Evolutionary conservation across 108 stramenopile species (phyloP).

Genomic region (Aurantiochytrium sp.): DNA sequence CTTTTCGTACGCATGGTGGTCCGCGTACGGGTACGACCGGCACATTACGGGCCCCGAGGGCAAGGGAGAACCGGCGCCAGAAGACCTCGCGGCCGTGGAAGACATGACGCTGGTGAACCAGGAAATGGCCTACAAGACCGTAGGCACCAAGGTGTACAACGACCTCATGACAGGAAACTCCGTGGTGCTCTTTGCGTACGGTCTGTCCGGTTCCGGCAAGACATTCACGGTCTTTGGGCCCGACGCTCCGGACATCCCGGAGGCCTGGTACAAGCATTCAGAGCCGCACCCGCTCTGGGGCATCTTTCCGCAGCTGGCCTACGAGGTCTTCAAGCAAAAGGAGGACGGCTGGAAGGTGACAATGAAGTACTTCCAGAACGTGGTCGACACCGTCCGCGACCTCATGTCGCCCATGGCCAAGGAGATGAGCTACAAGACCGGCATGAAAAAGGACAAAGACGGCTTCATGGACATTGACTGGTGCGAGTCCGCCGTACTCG

Average conservation of each 20-base stretch:
- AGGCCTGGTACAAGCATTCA: slow-evolving; percentile 65
- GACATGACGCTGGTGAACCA: slow-evolving; percentile 35
- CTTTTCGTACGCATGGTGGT: slow-evolving; percentile 62
- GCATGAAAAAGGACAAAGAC: slow-evolving; percentile 62
- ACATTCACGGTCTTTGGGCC: slow-evolving; percentile 68
- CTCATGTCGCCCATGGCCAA: slow-evolving; percentile 58
- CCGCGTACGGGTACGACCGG: slow-evolving; percentile 46
- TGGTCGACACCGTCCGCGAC: slow-evolving; percentile 64
- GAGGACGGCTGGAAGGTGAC: slow-evolving; percentile 65
- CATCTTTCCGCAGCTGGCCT: slow-evolving; percentile 55
- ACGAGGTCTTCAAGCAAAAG: slow-evolving; percentile 60
- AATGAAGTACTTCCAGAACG: slow-evolving; percentile 70
- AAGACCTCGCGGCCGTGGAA: neutral
- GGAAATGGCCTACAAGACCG: slow-evolving; percentile 35
- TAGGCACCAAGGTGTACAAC: slow-evolving; percentile 43
- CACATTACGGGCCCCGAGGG: slow-evolving; percentile 31
- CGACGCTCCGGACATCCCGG: slow-evolving; percentile 46
- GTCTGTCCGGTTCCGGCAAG: slow-evolving; percentile 60
- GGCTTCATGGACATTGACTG: slow-evolving; percentile 70
- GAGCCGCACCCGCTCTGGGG: slow-evolving; percentile 59
- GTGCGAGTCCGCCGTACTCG: slow-evolving; percentile 53
- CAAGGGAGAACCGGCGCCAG: neutral
- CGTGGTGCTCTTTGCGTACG: slow-evolving; percentile 65
- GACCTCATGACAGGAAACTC: slow-evolving; percentile 43
- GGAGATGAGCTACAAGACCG: slow-evolving; percentile 61